Base-by-base conservation (phyloP, 2,329 filamentous ascomycete species). In the Penicillium sp. region DNA sequence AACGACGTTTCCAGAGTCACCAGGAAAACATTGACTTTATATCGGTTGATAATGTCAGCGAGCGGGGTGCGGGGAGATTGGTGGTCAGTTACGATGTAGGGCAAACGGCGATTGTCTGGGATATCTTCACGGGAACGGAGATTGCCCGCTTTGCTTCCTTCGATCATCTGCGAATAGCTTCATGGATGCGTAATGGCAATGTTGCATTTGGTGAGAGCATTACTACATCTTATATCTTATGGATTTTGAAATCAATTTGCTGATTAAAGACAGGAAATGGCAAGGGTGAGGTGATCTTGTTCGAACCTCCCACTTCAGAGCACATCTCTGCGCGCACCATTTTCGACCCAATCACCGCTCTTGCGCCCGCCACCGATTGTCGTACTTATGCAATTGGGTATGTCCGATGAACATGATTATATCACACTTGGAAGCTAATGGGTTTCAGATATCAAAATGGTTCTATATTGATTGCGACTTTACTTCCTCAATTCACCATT, bases 121-220 rank as follows among this genome's bases (percentile, higher is more conserved):
- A 99, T 76, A 82, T 97, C 59, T 86, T 95, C 78, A 95, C 91
- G 0, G 94, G 94, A 48, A 87, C 92, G 58, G 92, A 97, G 75
- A 84, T 97, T 57, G 87, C 93, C 39, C 85, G 92, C n/a, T 97
- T 97, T 77, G 87, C 88, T 25, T 94, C 92, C 0, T 97, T 96
- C 70, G 91, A 96, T 69, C 85, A 90, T 64, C 83, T 97, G 61
- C 87, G 87, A 23, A 88, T 91, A 31, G 93, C 92, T 38, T 83
- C 90, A 13, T 99, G 94, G 91, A 97, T 99, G 92, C 85, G 88
- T 44, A 97, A 97, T 76, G 94, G 94, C 53, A 96, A 96, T 76
- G 88, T 99, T 64, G 93, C 91, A 38, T 97, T 97, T 80, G 94
- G 93, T 97, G 81, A 75, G 87, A 38, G 15, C 8, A 34, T 16